Base-by-base conservation (phyloP, 257 asterid genomes). In the Paulownia fortunei region DNA sequence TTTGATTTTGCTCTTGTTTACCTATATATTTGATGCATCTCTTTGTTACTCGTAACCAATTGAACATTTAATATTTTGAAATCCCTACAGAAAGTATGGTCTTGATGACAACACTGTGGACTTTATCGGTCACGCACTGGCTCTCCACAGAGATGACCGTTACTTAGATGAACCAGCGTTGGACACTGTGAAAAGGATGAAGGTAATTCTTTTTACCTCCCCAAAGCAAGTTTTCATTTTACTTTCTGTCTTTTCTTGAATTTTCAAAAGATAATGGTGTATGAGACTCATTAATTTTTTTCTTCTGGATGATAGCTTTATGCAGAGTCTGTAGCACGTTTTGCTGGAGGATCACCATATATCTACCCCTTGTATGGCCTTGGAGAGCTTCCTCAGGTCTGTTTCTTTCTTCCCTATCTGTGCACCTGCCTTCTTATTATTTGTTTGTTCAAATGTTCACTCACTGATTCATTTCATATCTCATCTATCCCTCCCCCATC, bases 301-400 rank as follows among this genome's bases (percentile, higher is more conserved):
- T 54, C 65, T 72, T 79, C 65, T 56, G 36, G 70, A 52, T 83
- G 74, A 72, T 77, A 95, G 99, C 97, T 95, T 82, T 95, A 93
- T 68, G 89, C 96, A 37, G 99, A 95, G 85, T 91, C 97, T 78
- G 76, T 95, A 46, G 92, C 92, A 36, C 98, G 99, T 76, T 95
- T 95, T 89, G 94, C 95, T 70, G 99, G 98, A 84, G 97, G 99
- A 77, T 95, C 99, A 59, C 98, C 99, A 32, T 95, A 95, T 83
- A 92, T 95, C 84, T 95, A 95, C 69, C 99, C 99, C 60, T 74
- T 95, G 79, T 95, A 95, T 77, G 99, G 99, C 61, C 87, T 95
- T 55, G 99, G 98, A 82, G 99, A 95, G 89, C 97, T 95, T 77
- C 99, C 99, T 58, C 99, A 95, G 98, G 99, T 95, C 70, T 73